Base-by-base conservation (phyloP, 306 rosid species). In the Ceratonia siliqua region DNA sequence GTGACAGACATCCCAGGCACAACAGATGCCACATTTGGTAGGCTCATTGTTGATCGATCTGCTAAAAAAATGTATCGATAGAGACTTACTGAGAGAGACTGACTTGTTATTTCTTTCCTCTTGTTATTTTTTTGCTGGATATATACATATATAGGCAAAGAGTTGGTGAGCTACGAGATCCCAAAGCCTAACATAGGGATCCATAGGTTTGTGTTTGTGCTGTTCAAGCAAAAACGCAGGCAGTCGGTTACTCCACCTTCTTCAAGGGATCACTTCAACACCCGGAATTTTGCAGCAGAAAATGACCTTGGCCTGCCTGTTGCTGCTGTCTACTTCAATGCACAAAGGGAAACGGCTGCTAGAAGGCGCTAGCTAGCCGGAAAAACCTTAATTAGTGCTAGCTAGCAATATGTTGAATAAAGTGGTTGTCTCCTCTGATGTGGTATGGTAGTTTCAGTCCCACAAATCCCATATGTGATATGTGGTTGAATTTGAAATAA, bases 1-100 rank as follows among this genome's bases (percentile, higher is more conserved):
- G 97, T 95, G 83, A 89, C 98, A 45, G 99, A 95, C 80, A 95
- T 95, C 78, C 99, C 99, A 14, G 99, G 99, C 55, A 90, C 98
- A 66, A 95, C 99, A 71, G 98, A 92, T 81, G 97, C 91, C 58
- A 86, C 97, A 79, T 95, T 92, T 79, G 99, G 99, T 94, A 85
- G 72, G 88, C 83, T 67, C 45, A 22, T 49, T n/a, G 43, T n/a
- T 8, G 10, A 49, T 42, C 39, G 30, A 18, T 58, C 70, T 18
- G 18, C 33, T 25, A 35, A 21, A 38, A 3, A 43, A 20, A 43
- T 20, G 12, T 25, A n/a, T 15, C 48, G 15, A 36, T 15, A 8
- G 7, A 27, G 4, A 61, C 42, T 11, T 32, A 70, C 20, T 32
- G 39, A 33, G 35, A 54, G 28, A 43, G 56, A 59, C 41, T 78